These are phyloP conservation scores for Danielia oregonensis DNA, from an alignment of 805 yeast species.

Conservation along the genomic window DNA sequence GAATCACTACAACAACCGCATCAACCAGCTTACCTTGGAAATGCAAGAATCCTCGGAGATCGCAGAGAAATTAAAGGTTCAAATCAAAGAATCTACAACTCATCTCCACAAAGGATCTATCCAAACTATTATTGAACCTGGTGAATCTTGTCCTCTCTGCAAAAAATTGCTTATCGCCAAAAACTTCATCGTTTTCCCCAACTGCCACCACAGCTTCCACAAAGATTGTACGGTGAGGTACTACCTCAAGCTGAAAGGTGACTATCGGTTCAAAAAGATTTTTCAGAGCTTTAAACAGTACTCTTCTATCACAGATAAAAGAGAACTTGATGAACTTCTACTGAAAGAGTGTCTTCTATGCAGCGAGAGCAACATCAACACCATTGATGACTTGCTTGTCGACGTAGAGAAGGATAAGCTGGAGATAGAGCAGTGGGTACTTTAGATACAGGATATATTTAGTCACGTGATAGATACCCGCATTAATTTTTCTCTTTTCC, in stretches of 20 bases:
- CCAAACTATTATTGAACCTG: constrained; percentile 71
- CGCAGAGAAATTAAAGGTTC: constrained; percentile 52
- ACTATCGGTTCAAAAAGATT: constrained; percentile 61
- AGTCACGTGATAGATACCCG: too few species aligned
- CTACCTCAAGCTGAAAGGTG: constrained; percentile 56
- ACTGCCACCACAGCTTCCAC: constrained; percentile 85
- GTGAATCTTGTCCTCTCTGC: constrained; percentile 77
- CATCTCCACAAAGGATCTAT: constrained; percentile 33
- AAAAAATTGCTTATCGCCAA: constrained; percentile 63
- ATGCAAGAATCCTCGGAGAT: constrained; percentile 71
- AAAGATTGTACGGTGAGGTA: constrained; percentile 75
- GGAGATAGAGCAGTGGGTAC: constrained; percentile 12
- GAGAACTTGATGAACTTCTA: constrained; percentile 57
- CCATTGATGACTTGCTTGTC: constrained; percentile 62
- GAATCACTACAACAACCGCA: constrained; percentile 64
- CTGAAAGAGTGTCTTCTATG: constrained; percentile 71
- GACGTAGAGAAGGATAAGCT: constrained; percentile 28
- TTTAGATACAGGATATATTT: too few species aligned
- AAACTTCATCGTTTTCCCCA: constrained; percentile 75
- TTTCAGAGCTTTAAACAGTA: constrained; percentile 52
- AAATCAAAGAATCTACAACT: constrained; percentile 47
- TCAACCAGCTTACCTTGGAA: constrained; percentile 63
- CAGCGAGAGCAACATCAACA: constrained; percentile 66
- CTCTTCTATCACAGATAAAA: constrained; percentile 34
- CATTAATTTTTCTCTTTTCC: constrained; percentile 4